Evolutionary conservation across 2,329 filamentous ascomycete species (phyloP).

Genomic region (Phialocephala subalpina): DNA sequence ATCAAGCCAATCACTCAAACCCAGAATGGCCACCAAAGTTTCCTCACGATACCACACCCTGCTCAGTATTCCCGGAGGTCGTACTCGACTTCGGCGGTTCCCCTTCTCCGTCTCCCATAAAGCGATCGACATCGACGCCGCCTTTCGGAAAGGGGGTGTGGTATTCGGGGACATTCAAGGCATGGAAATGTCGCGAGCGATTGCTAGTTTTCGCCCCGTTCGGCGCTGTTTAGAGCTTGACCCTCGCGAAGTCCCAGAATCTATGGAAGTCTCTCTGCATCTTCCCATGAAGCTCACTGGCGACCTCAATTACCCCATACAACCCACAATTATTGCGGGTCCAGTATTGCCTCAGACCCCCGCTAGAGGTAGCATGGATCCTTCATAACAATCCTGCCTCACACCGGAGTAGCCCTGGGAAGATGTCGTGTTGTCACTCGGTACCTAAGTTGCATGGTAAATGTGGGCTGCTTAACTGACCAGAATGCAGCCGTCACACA

Average conservation of each 20-base stretch:
- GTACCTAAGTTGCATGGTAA: constrained; percentile 32
- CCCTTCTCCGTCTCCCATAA: constrained; percentile 72
- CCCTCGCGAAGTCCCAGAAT: no score
- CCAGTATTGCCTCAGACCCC: constrained; percentile 30
- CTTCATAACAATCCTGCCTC: constrained; percentile 27
- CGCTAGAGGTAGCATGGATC: constrained; percentile 30
- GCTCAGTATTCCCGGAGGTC: constrained; percentile 76
- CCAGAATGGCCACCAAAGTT: constrained; percentile 72
- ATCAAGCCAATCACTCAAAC: constrained; percentile 35
- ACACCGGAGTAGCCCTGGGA: constrained; percentile 15
- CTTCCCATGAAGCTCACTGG: not conserved
- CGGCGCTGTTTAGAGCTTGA: no score
- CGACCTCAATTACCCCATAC: not conserved
- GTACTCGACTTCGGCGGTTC: constrained; percentile 75
- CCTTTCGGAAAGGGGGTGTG: constrained; percentile 31
- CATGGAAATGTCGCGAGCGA: no score
- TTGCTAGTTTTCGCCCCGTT: no score
- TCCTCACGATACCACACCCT: constrained; percentile 70
- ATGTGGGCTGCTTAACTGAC: constrained; percentile 19
- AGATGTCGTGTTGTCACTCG: constrained; percentile 36
- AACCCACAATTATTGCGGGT: constrained; percentile 12
- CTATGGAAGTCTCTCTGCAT: no score
- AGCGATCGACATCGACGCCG: constrained; percentile 45
- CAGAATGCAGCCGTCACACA: constrained; percentile 34
- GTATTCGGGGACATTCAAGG: no score